Evolutionary conservation across 305 asterid species (phyloP).

Genomic region (Solanum hybrid): DNA sequence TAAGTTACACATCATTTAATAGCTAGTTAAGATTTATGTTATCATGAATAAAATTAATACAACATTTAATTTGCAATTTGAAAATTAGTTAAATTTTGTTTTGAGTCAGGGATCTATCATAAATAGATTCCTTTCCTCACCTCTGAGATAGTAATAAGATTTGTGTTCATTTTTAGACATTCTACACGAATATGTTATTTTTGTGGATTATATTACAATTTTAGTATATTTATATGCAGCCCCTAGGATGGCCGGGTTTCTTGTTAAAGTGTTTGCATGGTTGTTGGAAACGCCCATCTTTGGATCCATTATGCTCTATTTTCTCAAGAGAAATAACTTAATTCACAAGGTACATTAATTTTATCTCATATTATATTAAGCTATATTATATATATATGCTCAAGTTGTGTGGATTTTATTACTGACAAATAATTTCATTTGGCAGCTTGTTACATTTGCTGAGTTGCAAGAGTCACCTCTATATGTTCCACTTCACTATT

Average conservation of each 20-base stretch:
- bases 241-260: constrained; percentile 91
- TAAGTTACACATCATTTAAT: not conserved
- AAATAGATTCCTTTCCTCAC: not conserved
- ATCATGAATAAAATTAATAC: not conserved
- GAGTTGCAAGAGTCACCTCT: constrained; percentile 71
- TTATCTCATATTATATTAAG: not conserved
- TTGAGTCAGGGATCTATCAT: not conserved
- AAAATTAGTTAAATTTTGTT: not conserved
- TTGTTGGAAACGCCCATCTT: constrained; percentile 51
- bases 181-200: not conserved
- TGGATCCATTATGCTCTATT: constrained; percentile 52
- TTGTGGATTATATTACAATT: not conserved
- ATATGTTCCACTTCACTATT: constrained; percentile 60
- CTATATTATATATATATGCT: not conserved
- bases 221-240: constrained; percentile 24
- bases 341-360: constrained; percentile 55
- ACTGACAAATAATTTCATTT: not conserved
- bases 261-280: constrained; percentile 69
- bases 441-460: constrained; percentile 77
- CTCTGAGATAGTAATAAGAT: not conserved
- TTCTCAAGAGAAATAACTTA: constrained; percentile 62
- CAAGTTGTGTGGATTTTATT: not conserved
- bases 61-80: not conserved
- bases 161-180: not conserved
- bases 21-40: not conserved